Evolutionary conservation across 2,329 filamentous ascomycete species (phyloP).

Genomic region (Didymellaceae sp.): DNA sequence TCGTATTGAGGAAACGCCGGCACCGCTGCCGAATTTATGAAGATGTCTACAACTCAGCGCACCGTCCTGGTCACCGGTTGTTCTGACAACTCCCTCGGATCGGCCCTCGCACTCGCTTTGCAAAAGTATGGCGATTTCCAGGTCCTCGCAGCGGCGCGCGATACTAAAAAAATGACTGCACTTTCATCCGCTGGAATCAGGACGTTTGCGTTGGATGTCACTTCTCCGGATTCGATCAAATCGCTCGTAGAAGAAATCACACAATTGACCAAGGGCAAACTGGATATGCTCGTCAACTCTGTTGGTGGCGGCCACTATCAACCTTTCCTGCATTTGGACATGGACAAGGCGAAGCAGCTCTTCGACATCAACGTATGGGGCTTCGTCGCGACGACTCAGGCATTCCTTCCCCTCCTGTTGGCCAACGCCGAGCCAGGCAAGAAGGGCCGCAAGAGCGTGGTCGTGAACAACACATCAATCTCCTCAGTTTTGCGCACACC

Average conservation of each 20-base stretch:
- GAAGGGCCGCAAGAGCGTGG: slow-evolving; percentile 8
- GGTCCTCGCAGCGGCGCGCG: slow-evolving; percentile 54
- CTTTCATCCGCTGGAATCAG: slow-evolving; percentile 4
- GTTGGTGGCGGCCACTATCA: slow-evolving; percentile 44
- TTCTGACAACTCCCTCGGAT: slow-evolving; percentile 50
- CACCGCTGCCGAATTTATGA: neutral
- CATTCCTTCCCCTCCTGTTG: slow-evolving; percentile 40
- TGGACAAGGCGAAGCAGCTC: slow-evolving; percentile 17
- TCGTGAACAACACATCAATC: slow-evolving; percentile 19
- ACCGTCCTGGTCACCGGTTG: slow-evolving; percentile 34
- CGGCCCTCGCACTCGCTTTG: slow-evolving; percentile 50
- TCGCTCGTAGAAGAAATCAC: slow-evolving; percentile 10
- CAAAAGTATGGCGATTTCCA: slow-evolving; percentile 42
- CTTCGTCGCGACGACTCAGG: slow-evolving; percentile 46
- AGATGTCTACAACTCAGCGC: slow-evolving; percentile 6
- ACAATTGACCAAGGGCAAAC: slow-evolving; percentile 14
- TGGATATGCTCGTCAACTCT: slow-evolving; percentile 50
- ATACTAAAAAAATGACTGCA: slow-evolving; percentile 33
- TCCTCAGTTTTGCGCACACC: slow-evolving; percentile 14
- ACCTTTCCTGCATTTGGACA: slow-evolving; percentile 39
- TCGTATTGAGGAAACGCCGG: neutral
- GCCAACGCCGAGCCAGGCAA: slow-evolving; percentile 2
- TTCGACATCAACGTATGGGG: slow-evolving; percentile 52
- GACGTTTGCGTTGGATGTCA: slow-evolving; percentile 14
- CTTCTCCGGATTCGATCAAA: slow-evolving; percentile 17